These are phyloP conservation scores for Huntiella omanensis DNA, from an alignment of 2,329 filamentous ascomycete genomes.

Conservation along the genomic window DNA sequence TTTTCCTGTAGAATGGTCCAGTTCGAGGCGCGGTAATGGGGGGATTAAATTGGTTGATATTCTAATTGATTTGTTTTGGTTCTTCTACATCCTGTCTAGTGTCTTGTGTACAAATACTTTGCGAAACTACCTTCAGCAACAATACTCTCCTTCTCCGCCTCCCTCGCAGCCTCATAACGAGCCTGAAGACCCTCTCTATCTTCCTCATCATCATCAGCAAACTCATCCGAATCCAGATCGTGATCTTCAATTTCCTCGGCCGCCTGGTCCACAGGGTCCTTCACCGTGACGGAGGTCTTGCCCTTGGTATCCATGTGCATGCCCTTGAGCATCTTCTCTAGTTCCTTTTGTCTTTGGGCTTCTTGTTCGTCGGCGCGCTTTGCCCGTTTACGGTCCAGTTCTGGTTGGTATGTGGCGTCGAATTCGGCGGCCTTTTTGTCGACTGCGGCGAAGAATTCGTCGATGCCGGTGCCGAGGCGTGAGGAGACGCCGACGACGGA, in stretches of 20 bases:
- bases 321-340: slow-evolving; percentile 87
- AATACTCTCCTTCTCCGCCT: slow-evolving; percentile 33
- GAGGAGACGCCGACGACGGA: slow-evolving; percentile 86
- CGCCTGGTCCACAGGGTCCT: slow-evolving; percentile 24
- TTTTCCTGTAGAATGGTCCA: slow-evolving; percentile 65
- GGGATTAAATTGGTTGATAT: not conserved
- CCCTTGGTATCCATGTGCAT: slow-evolving; percentile 38
- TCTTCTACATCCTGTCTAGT: slow-evolving; percentile 11
- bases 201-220: slow-evolving; percentile 38
- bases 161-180: slow-evolving; percentile 59
- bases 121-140: slow-evolving; percentile 41
- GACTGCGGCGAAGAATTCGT: slow-evolving; percentile 86
- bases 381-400: slow-evolving; percentile 59
- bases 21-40: slow-evolving; percentile 66
- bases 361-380: slow-evolving; percentile 62
- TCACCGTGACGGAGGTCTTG: slow-evolving; percentile 14
- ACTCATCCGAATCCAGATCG: slow-evolving; percentile 39
- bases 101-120: slow-evolving; percentile 35
- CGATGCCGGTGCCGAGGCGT: slow-evolving; percentile 77
- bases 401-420: slow-evolving; percentile 73
- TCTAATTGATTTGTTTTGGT: not conserved
- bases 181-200: slow-evolving; percentile 49
- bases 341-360: slow-evolving; percentile 54
- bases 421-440: slow-evolving; percentile 78
- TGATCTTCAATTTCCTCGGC: slow-evolving; percentile 32